Evolutionary conservation across 2,329 filamentous ascomycete species (phyloP).

Genomic region (Colletotrichum falcatum): DNA sequence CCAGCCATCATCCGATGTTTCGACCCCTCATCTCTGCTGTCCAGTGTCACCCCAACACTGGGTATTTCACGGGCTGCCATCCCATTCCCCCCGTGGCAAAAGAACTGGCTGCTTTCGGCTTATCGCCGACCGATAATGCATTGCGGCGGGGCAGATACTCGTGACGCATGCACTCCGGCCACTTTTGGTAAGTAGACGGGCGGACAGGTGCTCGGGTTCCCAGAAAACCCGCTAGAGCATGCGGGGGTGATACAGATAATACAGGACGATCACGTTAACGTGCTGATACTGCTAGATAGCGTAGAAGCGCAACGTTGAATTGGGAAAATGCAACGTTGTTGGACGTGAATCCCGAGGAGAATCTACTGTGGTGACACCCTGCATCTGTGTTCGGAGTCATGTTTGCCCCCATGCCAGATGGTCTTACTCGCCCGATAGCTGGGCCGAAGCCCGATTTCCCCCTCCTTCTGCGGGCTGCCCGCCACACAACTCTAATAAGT

Average conservation of each 20-base stretch:
- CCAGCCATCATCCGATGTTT: neutral
- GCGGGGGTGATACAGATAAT: conserved; percentile 30
- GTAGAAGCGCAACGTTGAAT: conserved; percentile 29
- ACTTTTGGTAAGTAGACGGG: conserved; percentile 26
- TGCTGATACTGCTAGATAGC: conserved; percentile 17
- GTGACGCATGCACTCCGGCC: conserved; percentile 33
- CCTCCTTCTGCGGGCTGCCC: conserved; percentile 15
- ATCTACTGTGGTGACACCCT: conserved; percentile 13
- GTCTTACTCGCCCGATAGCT: conserved; percentile 34
- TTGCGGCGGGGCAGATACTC: conserved; percentile 25
- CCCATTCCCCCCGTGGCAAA: conserved; percentile 15
- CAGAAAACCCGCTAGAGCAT: neutral
- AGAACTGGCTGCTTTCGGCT: conserved; percentile 24
- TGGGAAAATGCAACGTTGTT: conserved; percentile 36
- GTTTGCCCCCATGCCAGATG: conserved; percentile 2
- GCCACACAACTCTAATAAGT: conserved; percentile 35
- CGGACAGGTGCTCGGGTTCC: neutral
- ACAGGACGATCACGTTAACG: conserved; percentile 26
- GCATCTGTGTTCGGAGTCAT: neutral
- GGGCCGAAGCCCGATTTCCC: conserved; percentile 32
- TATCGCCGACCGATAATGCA: conserved; percentile 27
- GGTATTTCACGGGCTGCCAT: neutral
- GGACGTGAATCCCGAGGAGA: neutral
- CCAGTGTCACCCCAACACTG: neutral
- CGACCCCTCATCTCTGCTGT: conserved; percentile 7